Evolutionary conservation across 805 yeast genomes (phyloP).

Genomic region (Ogataea ramenticola): DNA sequence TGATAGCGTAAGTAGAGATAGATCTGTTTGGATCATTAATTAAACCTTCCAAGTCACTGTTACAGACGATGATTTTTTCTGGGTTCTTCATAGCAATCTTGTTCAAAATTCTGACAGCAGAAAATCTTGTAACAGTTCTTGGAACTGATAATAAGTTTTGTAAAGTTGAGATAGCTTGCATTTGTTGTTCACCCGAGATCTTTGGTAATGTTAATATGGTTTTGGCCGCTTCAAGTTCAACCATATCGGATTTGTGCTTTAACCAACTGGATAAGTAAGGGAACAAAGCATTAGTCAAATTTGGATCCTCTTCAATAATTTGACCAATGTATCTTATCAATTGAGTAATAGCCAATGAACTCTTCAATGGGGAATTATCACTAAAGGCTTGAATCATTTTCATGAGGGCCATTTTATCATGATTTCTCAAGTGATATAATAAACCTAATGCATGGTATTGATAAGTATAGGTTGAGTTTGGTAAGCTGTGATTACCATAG

Average conservation of each 20-base stretch:
- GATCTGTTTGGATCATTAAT: slow-evolving; percentile 87
- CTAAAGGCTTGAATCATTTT: slow-evolving; percentile 78
- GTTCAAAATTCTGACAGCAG: slow-evolving; percentile 87
- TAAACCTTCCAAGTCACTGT: slow-evolving; percentile 76
- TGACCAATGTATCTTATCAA: slow-evolving; percentile 76
- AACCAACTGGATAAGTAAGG: slow-evolving; percentile 65
- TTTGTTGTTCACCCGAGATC: slow-evolving; percentile 57
- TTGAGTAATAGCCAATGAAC: slow-evolving; percentile 79
- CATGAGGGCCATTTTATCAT: slow-evolving; percentile 89
- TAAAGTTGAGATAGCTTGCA: slow-evolving; percentile 64
- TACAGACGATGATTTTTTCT: slow-evolving; percentile 69
- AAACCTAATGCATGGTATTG: slow-evolving; percentile 96
- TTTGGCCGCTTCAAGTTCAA: slow-evolving; percentile 87
- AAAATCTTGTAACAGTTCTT: slow-evolving; percentile 81
- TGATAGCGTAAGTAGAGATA: slow-evolving; percentile 93
- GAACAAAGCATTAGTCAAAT: slow-evolving; percentile 50
- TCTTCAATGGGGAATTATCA: slow-evolving; percentile 53
- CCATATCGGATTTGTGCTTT: slow-evolving; percentile 79
- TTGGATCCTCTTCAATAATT: slow-evolving; percentile 64
- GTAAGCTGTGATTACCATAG: slow-evolving; percentile 47
- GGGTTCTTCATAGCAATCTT: slow-evolving; percentile 78
- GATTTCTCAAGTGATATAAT: slow-evolving; percentile 78
- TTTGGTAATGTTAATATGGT: slow-evolving; percentile 50
- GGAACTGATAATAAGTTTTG: slow-evolving; percentile 80
- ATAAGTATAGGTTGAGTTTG: slow-evolving; percentile 70